Base-by-base conservation (phyloP, 768 basidiomycete genomes). In the Ephemerocybe angulata region DNA sequence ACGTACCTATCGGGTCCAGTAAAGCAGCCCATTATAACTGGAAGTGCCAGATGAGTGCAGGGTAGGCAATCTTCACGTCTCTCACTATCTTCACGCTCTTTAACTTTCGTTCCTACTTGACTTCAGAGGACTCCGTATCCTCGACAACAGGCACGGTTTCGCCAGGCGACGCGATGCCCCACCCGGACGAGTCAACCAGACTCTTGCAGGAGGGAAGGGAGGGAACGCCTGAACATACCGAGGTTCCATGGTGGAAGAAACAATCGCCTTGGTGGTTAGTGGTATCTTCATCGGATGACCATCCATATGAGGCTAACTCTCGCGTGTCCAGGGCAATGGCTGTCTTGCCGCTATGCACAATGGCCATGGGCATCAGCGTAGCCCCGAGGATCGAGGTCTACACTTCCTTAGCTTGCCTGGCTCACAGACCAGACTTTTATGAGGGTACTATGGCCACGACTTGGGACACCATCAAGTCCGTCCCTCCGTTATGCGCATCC, bases 201-300 rank as follows among this genome's bases (percentile, higher is more conserved):
- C n/a, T n/a, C n/a, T n/a, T n/a, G n/a, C n/a, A n/a, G n/a, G n/a
- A n/a, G n/a, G n/a, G n/a, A n/a, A n/a, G n/a, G n/a, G n/a, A n/a
- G n/a, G n/a, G n/a, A n/a, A n/a, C n/a, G n/a, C n/a, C n/a, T n/a
- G n/a, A n/a, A n/a, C n/a, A n/a, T n/a, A n/a, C n/a, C n/a, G n/a
- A n/a, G n/a, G n/a, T n/a, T n/a, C n/a, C n/a, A 19, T 90, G 89
- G 88, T 90, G 85, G 80, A 88, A 75, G 70, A 72, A 78, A 38
- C 87, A 89, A 3, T 88, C 88, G 0, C 76, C 87, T 1, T 79
- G 75, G 71, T 91, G 89, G 90, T 89, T 58, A 61, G 81, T 70
- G 17, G n/a, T n/a, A n/a, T n/a, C n/a, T 5, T n/a, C n/a, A 11
- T 41, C 11, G 10, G 24, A 25, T 27, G 29, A 19, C 5, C 15